These are phyloP conservation scores for Amorphotheca resinae DNA, from an alignment of 495 filamentous ascomycete genomes.

Conservation along the genomic window DNA sequence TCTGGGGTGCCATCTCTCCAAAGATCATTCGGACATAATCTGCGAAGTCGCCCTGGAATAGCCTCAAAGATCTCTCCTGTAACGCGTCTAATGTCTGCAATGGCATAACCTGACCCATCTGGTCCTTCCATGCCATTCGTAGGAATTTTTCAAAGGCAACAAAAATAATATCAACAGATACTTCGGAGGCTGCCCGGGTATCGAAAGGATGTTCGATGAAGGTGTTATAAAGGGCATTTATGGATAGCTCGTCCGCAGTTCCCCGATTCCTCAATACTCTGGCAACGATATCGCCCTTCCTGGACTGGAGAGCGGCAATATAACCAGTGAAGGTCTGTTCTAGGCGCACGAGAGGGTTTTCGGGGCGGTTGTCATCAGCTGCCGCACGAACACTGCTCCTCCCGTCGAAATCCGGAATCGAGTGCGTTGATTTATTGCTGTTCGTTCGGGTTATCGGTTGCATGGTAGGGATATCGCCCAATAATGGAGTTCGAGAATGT, in stretches of 20 bases:
- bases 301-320: slow-evolving; percentile 63
- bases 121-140: slow-evolving; percentile 73
- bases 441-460: slow-evolving; percentile 25
- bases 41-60: slow-evolving; percentile 69
- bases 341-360: slow-evolving; percentile 50
- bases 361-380: slow-evolving; percentile 33
- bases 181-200: slow-evolving; percentile 58
- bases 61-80: slow-evolving; percentile 60
- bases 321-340: slow-evolving; percentile 84
- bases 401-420: slow-evolving; percentile 28
- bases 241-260: slow-evolving; percentile 58
- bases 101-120: slow-evolving; percentile 73
- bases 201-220: slow-evolving; percentile 71
- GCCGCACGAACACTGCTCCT: slow-evolving; percentile 18
- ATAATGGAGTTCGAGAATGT: slow-evolving; percentile 25
- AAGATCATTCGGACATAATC: slow-evolving; percentile 70
- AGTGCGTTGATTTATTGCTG: slow-evolving; percentile 30
- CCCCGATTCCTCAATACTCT: slow-evolving; percentile 57
- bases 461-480: slow-evolving; percentile 23
- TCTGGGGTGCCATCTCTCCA: slow-evolving; percentile 77
- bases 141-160: slow-evolving; percentile 92
- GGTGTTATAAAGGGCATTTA: slow-evolving; percentile 87
- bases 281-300: slow-evolving; percentile 78
- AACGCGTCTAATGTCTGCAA: slow-evolving; percentile 50
- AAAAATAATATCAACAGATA: slow-evolving; percentile 80